These are phyloP conservation scores for Fusarium denticulatum DNA, from an alignment of 2,329 filamentous ascomycete species.

Conservation along the genomic window DNA sequence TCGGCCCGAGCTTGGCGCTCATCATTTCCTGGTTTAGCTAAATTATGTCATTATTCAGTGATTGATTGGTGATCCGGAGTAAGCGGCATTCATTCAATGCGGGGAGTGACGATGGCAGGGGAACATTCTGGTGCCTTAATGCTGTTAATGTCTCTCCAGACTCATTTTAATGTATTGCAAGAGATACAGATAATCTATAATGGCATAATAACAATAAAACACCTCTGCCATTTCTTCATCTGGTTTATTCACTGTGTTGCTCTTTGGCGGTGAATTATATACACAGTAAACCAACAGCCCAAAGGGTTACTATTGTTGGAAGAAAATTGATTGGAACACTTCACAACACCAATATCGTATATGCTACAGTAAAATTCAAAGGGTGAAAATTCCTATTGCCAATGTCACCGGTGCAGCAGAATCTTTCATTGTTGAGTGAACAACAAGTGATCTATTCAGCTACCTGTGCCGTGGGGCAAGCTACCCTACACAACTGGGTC, in stretches of 20 bases:
- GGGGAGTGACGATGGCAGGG: neutral
- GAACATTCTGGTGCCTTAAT: neutral
- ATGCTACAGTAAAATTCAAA: accelerated
- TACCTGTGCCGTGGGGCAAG: accelerated
- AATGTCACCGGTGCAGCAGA: neutral
- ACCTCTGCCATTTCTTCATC: too few relatives aligned
- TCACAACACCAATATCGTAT: accelerated
- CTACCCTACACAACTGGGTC: accelerated
- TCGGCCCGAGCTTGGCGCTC: neutral
- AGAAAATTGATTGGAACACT: too few relatives aligned
- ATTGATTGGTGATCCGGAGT: neutral
- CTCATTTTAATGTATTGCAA: accelerated
- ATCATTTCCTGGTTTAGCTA: neutral
- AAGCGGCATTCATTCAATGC: neutral
- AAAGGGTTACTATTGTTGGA: too few relatives aligned
- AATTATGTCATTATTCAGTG: neutral
- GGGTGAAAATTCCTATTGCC: accelerated
- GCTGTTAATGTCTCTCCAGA: neutral
- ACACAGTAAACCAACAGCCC: accelerated
- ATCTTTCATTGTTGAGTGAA: accelerated
- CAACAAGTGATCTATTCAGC: accelerated
- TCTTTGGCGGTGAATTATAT: too few relatives aligned
- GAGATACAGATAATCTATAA: accelerated
- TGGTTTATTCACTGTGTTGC: too few relatives aligned
- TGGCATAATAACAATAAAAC: neutral